phyloP scores from a whole-genome alignment of 2,329 filamentous ascomycete species.

The Tolypocladium tropicale region DNA sequence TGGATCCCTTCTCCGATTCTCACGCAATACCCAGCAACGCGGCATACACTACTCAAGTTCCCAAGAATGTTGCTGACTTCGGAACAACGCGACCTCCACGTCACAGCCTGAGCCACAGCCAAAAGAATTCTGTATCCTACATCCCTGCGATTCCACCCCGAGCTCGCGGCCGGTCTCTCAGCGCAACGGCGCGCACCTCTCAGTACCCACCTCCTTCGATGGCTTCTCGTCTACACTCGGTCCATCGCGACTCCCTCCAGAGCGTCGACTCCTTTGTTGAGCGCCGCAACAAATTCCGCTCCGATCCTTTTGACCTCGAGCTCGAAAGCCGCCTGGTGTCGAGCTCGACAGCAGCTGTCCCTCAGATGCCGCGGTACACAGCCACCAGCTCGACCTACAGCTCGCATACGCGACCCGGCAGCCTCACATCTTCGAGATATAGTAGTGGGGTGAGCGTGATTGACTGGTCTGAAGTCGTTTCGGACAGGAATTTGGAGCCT shows the following conservation, averaged over 20 bases:
- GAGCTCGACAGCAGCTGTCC: slow-evolving; percentile 7
- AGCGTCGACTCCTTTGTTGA: slow-evolving; percentile 34
- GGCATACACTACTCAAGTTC: slow-evolving; percentile 13
- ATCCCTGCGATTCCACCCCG: slow-evolving; percentile 31
- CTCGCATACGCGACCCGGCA: slow-evolving; percentile 33
- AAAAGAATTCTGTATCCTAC: slow-evolving; percentile 3
- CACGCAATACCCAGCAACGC: slow-evolving; percentile 29
- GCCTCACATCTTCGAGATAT: slow-evolving; percentile 32
- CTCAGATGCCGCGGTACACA: slow-evolving; percentile 10
- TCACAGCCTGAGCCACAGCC: background rate
- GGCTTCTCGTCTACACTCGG: slow-evolving; percentile 20
- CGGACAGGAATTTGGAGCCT: background rate
- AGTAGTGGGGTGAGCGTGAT: slow-evolving; percentile 40
- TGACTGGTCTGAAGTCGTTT: slow-evolving; percentile 19
- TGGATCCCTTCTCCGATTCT: slow-evolving; percentile 39
- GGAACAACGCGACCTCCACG: slow-evolving; percentile 34
- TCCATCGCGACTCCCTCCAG: slow-evolving; percentile 27
- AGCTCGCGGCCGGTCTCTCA: slow-evolving; percentile 36
- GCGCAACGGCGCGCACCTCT: slow-evolving; percentile 13
- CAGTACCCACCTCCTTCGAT: slow-evolving; percentile 17
- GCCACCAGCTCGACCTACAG: slow-evolving; percentile 31
- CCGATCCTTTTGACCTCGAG: slow-evolving; percentile 57
- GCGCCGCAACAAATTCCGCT: slow-evolving; percentile 46
- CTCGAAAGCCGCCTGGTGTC: slow-evolving; percentile 13
- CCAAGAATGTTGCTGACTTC: slow-evolving; percentile 37